A percentile compares a stretch with the other conserved stretches of the same genome.
Evolutionary conservation across 176 grass and related monocot species (phyloP).

Genomic region (Alloteropsis semialata): DNA sequence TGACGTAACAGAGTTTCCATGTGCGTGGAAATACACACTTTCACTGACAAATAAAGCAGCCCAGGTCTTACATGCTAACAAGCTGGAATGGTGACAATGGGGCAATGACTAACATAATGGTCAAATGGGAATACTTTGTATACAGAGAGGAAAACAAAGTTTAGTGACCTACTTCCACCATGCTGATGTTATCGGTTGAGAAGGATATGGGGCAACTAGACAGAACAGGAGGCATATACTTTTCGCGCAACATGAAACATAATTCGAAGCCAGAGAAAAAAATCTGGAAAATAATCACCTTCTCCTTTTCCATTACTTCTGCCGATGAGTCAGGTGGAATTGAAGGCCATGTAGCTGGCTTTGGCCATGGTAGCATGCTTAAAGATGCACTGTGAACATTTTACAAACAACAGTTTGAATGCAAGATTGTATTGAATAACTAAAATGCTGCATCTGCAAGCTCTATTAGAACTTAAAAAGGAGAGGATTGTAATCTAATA

Average conservation of each 20-base stretch:
- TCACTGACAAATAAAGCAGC: neutral
- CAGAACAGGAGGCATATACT: neutral
- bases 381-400: slow-evolving; percentile 72
- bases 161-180: slow-evolving; percentile 18
- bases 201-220: slow-evolving; percentile 23
- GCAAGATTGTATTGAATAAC: slow-evolving; percentile 16
- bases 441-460: neutral
- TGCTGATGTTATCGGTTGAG: neutral
- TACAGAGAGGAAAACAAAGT: neutral
- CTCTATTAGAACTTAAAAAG: slow-evolving; percentile 6
- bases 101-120: neutral
- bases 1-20: slow-evolving; percentile 11
- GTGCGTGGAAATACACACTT: neutral
- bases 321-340: slow-evolving; percentile 72
- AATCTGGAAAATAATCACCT: slow-evolving; percentile 60
- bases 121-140: neutral
- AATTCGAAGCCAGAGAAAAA: slow-evolving; percentile 32
- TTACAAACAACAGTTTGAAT: slow-evolving; percentile 19
- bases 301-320: slow-evolving; percentile 91
- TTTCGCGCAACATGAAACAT: slow-evolving; percentile 32
- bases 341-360: slow-evolving; percentile 94
- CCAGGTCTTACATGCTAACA: neutral
- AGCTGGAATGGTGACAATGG: neutral
- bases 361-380: slow-evolving; percentile 99
- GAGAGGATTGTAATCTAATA: neutral